Evolutionary conservation across 2,329 filamentous ascomycete genomes (phyloP).

Genomic region (Ceratocystis destructans): DNA sequence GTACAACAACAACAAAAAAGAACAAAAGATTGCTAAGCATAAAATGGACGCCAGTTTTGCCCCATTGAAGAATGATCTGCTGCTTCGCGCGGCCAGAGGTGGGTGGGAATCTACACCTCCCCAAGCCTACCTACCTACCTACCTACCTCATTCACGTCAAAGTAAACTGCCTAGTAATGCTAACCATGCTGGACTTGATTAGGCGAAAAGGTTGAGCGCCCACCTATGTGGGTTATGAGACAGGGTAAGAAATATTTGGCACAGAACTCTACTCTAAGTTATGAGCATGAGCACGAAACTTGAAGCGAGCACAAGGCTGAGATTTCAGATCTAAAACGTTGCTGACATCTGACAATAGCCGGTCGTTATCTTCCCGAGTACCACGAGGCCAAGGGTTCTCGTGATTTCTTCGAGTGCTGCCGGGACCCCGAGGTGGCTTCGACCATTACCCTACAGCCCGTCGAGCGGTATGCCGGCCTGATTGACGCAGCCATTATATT

Average conservation of each 20-base stretch:
- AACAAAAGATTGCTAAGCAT: background rate
- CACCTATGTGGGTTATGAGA: conserved; percentile 98
- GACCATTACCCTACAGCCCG: conserved; percentile 82
- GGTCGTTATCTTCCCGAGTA: conserved; percentile 97
- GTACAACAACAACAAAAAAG: conserved; percentile 1
- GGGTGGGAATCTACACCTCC: conserved; percentile 39
- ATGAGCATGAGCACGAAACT: background rate
- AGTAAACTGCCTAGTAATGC: background rate
- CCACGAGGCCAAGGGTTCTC: conserved; percentile 77
- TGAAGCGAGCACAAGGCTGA: background rate
- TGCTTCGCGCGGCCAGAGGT: conserved; percentile 68
- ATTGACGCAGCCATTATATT: conserved; percentile 98
- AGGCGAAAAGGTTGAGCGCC: conserved; percentile 84
- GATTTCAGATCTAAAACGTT: background rate
- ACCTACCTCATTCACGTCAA: background rate
- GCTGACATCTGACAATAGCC: conserved; percentile 37
- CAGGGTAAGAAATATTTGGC: conserved; percentile 50
- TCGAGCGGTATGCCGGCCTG: conserved; percentile 79
- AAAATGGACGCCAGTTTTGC: conserved; percentile 39
- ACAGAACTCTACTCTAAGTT: background rate
- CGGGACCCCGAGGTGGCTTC: conserved; percentile 85
- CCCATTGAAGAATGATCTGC: conserved; percentile 80
- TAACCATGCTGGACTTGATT: background rate
- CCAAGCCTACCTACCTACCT: background rate
- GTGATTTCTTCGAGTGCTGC: conserved; percentile 97